Conservation (phyloP, 2,329 filamentous ascomycete species). For the Xylaria sp. region DNA sequence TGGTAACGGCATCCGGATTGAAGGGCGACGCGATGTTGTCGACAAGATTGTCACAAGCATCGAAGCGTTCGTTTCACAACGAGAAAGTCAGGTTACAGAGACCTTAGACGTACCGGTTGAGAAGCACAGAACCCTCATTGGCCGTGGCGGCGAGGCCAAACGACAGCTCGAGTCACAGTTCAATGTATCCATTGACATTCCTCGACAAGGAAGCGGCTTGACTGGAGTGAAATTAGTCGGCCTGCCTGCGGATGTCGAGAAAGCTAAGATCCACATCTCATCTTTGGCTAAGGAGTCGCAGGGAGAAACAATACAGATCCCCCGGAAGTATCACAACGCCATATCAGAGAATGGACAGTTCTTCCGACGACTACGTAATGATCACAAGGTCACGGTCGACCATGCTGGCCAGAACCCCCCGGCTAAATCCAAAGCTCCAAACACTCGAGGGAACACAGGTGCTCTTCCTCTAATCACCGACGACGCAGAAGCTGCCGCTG, state of each 20-base stretch:
- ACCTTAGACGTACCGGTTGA: constrained; percentile 84
- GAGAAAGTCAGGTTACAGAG: constrained; percentile 83
- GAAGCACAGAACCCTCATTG: constrained; percentile 91
- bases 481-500: constrained; percentile 70
- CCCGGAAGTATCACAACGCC: constrained; percentile 82
- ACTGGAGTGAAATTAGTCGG: constrained; percentile 89
- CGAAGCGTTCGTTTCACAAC: constrained; percentile 80
- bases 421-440: constrained; percentile 67
- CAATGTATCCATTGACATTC: constrained; percentile 87
- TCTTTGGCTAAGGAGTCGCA: constrained; percentile 84
- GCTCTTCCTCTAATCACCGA: constrained; percentile 93
- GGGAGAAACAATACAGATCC: constrained; percentile 86
- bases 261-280: constrained; percentile 86
- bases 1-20: constrained; percentile 85
- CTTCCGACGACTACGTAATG: constrained; percentile 88
- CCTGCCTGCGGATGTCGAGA: constrained; percentile 78
- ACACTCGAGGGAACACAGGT: constrained; percentile 66
- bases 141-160: constrained; percentile 88
- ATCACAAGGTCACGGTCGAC: constrained; percentile 89
- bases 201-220: constrained; percentile 84
- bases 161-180: constrained; percentile 87
- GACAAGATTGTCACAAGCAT: constrained; percentile 89
- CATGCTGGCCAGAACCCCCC: constrained; percentile 85
- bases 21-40: constrained; percentile 84
- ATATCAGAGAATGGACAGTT: constrained; percentile 91